Evolutionary conservation across 805 yeast genomes (phyloP).

Genomic region (Kazachstania bromeliacearum): DNA sequence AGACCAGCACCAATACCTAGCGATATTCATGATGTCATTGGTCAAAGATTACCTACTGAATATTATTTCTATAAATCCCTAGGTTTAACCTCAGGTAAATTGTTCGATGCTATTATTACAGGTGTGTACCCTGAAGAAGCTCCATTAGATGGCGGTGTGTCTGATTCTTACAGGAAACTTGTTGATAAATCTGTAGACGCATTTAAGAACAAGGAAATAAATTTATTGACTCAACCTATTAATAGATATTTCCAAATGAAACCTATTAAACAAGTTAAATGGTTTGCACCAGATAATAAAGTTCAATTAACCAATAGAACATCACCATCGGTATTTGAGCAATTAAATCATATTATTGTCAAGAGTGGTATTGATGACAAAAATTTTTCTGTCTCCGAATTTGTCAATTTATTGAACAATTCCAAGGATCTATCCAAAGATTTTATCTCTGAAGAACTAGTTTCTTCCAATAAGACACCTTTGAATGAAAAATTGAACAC

Average conservation of each 20-base stretch:
- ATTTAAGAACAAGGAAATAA: conserved; percentile 52
- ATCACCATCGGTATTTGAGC: conserved; percentile 43
- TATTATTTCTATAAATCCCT: conserved; percentile 69
- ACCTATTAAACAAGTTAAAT: conserved; percentile 43
- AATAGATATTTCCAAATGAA: conserved; percentile 81
- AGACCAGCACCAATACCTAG: conserved; percentile 40
- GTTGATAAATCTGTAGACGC: conserved; percentile 37
- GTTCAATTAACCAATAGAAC: conserved; percentile 42
- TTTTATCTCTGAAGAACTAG: conserved; percentile 24
- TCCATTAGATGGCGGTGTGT: conserved; percentile 55
- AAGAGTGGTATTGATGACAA: conserved; percentile 18
- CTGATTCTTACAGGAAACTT: conserved; percentile 49
- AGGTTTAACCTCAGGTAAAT: conserved; percentile 51
- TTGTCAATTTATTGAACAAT: conserved; percentile 19
- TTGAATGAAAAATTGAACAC: conserved; percentile 30
- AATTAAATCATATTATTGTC: conserved; percentile 29
- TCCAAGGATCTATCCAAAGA: conserved; percentile 28
- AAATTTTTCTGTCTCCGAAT: conserved; percentile 23
- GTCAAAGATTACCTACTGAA: conserved; percentile 81
- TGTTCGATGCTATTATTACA: conserved; percentile 57
- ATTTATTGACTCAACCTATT: conserved; percentile 59
- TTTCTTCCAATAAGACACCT: conserved; percentile 27
- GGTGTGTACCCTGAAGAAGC: conserved; percentile 55
- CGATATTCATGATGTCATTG: conserved; percentile 72
- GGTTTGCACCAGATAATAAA: conserved; percentile 39